These are phyloP conservation scores for Chrysopogon serrulatus DNA, from an alignment of 176 grass and related monocot genomes.

Conservation along the genomic window DNA sequence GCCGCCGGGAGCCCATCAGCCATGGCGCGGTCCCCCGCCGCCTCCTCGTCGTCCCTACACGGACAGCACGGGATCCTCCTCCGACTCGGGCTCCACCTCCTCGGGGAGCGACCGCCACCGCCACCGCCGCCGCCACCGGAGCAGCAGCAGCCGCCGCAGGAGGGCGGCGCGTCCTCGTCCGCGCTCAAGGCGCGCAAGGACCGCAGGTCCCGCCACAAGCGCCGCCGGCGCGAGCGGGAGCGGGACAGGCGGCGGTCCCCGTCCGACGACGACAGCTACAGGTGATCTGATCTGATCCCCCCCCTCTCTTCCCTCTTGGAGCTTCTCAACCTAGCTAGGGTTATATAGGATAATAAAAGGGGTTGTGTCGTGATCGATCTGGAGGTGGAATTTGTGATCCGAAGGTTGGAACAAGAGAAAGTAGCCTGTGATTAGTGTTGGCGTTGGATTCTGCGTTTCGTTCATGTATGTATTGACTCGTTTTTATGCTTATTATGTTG, in stretches of 20 bases:
- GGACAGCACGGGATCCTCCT: conserved; percentile 19
- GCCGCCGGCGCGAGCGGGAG: conserved; percentile 15
- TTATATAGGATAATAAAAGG: neutral
- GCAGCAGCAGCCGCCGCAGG: conserved; percentile 6
- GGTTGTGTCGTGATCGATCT: neutral
- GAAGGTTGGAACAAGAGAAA: neutral
- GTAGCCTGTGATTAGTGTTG: neutral
- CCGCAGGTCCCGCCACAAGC: conserved; percentile 43
- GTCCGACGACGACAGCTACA: conserved; percentile 42
- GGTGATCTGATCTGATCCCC: neutral
- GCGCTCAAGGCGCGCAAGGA: conserved; percentile 63
- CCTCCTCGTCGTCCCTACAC: conserved; percentile 16
- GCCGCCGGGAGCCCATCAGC: conserved; percentile 13
- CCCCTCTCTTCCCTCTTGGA: neutral
- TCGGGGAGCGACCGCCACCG: conserved; percentile 28
- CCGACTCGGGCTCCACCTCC: neutral
- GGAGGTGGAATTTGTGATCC: neutral
- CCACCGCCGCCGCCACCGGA: conserved; percentile 18
- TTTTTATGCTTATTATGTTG: neutral
- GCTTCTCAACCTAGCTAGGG: conserved; percentile 29
- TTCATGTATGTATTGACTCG: neutral
- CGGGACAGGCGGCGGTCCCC: conserved; percentile 11
- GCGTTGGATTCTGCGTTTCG: neutral
- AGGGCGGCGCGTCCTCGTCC: conserved; percentile 29
- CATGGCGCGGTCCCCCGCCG: conserved; percentile 36